These are phyloP conservation scores for Ascochyta pisi DNA, from an alignment of 2,329 filamentous ascomycete species.

Conservation along the genomic window DNA sequence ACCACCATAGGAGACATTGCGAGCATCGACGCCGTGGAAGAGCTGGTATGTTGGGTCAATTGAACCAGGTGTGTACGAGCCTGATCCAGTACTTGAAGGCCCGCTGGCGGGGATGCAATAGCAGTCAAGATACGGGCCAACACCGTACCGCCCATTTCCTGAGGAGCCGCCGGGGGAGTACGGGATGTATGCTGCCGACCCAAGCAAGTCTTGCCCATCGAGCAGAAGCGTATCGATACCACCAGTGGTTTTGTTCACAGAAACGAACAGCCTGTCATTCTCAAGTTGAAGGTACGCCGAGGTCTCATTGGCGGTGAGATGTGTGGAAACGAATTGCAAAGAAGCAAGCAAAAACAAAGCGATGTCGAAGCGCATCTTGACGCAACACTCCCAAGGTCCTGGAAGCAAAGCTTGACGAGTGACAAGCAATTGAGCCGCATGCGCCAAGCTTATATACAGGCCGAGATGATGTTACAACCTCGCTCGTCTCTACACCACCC, in stretches of 20 bases:
- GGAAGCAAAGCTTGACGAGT: background rate
- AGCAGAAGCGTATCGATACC: conserved; percentile 1
- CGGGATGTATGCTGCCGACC: conserved; percentile 10
- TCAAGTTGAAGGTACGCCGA: conserved; percentile 13
- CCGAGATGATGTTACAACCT: background rate
- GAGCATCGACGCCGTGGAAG: conserved; percentile 59
- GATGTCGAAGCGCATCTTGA: background rate
- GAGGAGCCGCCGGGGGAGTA: conserved; percentile 14
- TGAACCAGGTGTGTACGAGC: conserved; percentile 64
- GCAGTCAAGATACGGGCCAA: conserved; percentile 67
- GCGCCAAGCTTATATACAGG: conserved; percentile 6
- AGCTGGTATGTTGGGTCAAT: conserved; percentile 59
- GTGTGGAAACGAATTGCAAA: background rate
- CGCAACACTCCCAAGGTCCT: no score
- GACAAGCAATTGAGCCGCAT: background rate
- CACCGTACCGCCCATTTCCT: conserved; percentile 9
- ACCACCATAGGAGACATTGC: conserved; percentile 61
- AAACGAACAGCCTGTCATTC: conserved; percentile 14
- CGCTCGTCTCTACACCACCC: background rate
- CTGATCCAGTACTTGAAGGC: conserved; percentile 31
- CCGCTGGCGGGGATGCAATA: conserved; percentile 61
- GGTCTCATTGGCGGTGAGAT: conserved; percentile 12
- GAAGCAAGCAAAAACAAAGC: background rate
- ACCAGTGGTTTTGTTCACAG: conserved; percentile 2
- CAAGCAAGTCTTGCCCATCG: conserved; percentile 4